Evolutionary conservation across 2,329 filamentous ascomycete genomes (phyloP).

Genomic region (Metarhizium guizhouense): DNA sequence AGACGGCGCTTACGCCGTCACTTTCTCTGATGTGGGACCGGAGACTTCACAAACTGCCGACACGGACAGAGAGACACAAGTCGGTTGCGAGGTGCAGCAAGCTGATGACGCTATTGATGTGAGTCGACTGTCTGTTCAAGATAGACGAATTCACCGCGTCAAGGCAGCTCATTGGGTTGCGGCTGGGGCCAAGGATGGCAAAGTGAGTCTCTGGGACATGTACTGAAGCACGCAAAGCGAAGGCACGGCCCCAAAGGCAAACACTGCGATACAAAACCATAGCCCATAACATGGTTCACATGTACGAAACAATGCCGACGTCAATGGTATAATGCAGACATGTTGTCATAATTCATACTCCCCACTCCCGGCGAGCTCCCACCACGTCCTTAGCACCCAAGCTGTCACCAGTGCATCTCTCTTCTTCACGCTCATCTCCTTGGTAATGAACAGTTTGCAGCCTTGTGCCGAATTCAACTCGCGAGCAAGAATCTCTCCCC

Average conservation of each 20-base stretch:
- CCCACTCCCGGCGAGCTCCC: constrained; percentile 14
- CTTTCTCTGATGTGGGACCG: constrained; percentile 48
- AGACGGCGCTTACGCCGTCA: constrained; percentile 74
- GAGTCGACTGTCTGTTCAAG: constrained; percentile 38
- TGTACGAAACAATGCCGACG: neutral
- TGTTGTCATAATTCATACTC: constrained; percentile 1
- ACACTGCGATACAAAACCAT: neutral
- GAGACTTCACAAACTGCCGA: neutral
- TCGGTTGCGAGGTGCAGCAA: neutral
- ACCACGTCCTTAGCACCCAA: constrained; percentile 27
- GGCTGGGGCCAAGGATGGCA: constrained; percentile 87
- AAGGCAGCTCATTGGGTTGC: constrained; percentile 79
- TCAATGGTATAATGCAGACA: neutral
- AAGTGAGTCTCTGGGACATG: constrained; percentile 91
- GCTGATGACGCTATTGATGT: neutral
- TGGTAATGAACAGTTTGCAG: constrained; percentile 21
- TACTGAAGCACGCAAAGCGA: constrained; percentile 42
- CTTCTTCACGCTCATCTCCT: constrained; percentile 17
- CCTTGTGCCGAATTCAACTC: constrained; percentile 20
- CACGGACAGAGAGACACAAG: neutral
- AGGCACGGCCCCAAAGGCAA: neutral
- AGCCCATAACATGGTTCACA: neutral
- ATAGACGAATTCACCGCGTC: constrained; percentile 54
- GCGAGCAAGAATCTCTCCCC: constrained; percentile 19
- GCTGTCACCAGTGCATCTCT: constrained; percentile 26